phyloP scores from a whole-genome alignment of 106 monocot species.

The Platanthera guangdongensis region DNA sequence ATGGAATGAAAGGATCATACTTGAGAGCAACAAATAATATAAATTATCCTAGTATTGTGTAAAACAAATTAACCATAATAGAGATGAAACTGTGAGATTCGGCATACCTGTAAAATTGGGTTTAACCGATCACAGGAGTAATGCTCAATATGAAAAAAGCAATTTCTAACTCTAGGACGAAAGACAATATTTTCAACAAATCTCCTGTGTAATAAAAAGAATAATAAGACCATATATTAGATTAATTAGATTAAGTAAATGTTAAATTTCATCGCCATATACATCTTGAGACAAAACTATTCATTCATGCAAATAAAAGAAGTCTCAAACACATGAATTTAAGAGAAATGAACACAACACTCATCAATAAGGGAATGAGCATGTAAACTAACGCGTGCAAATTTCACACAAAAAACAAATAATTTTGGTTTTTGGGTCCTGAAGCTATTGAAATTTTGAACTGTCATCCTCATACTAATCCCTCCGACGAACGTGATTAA shows the following conservation, averaged over 20 bases:
- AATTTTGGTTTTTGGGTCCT: not conserved
- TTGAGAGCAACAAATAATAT: too few species aligned
- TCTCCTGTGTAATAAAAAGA: conserved; percentile 34
- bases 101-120: conserved; percentile 71
- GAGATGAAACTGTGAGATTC: not conserved
- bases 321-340: not conserved
- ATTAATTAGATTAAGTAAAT: not conserved
- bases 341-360: not conserved
- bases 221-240: not conserved
- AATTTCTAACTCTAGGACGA: conserved; percentile 63
- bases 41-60: too few species aligned
- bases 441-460: not conserved
- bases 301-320: not conserved
- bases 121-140: conserved; percentile 92
- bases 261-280: not conserved
- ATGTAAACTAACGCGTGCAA: not conserved
- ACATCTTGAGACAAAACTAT: not conserved
- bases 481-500: not conserved
- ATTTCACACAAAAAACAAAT: not conserved
- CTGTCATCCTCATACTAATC: not conserved
- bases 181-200: conserved; percentile 40
- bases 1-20: too few species aligned
- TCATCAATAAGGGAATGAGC: not conserved
- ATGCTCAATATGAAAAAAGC: conserved; percentile 46
- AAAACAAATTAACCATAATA: too few species aligned